Base-by-base conservation (phyloP, 331 rosid genomes). In the Phaseolus coccineus region DNA sequence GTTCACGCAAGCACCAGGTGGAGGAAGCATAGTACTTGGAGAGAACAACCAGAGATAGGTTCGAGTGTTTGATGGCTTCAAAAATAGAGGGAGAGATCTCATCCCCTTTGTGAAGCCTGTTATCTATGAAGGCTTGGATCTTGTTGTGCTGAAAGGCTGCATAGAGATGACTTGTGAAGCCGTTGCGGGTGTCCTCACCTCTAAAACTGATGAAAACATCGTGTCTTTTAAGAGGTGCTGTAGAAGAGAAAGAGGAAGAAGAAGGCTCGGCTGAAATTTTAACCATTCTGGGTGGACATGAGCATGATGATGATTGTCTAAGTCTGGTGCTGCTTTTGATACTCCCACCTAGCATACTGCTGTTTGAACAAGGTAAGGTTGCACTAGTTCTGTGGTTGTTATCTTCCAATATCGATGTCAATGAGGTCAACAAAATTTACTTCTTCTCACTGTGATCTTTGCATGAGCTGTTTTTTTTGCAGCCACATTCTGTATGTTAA, bases 1-100 rank as follows among this genome's bases (percentile, higher is more conserved):
- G 80, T 35, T 76, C 80, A 8, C 51, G 37, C 80, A 76, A 33
- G 53, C 80, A 63, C 80, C 80, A 76, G 1, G 72, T 76, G 64
- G 80, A 76, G 28, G 80, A 64, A 76, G 73, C 80, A 19, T 63
- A 76, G 73, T 64, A 8, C 4, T 76, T 64, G 35, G 80, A 76
- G 3, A 76, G 73, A 48, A 76, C 64, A 50, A 76, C 80, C 40
- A 76, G 28, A 3, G 73, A 76, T 0, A 76, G 5, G n/a, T 22
- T 47, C 37, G 73, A 76, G 35, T 64, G 64, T 7, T 24, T 50
- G 39, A 76, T 63, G 64, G 80, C 80, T 50, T 63, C 39, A 13
- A 63, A 2, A 24, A 76, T 47, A 13, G 73, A 31, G 27, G 73
- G 27, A 19, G 73, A 48, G 6, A 61, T 50, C 52, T 33, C 19